These are phyloP conservation scores for Phytophthora sansomeana DNA, from an alignment of 352 stramenopile species.

Conservation along the genomic window DNA sequence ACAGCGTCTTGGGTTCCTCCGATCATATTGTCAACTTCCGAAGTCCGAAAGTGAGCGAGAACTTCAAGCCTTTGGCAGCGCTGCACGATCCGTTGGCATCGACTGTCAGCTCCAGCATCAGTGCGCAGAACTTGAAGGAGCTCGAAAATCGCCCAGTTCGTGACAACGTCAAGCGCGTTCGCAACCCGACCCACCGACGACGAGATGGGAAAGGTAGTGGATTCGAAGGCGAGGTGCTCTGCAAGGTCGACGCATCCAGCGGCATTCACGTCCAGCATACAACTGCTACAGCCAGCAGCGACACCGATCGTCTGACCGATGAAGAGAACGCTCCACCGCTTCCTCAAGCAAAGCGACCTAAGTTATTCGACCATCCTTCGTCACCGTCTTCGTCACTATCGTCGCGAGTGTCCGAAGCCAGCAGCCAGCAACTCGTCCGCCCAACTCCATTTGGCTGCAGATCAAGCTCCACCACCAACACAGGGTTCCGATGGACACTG, in stretches of 20 bases:
- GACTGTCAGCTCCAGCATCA: constrained; percentile 14
- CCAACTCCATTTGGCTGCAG: constrained; percentile 42
- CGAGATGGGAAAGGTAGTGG: constrained; percentile 66
- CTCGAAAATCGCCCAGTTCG: constrained; percentile 56
- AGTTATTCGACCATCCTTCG: constrained; percentile 20
- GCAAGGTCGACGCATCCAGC: constrained; percentile 49
- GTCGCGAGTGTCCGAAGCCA: constrained; percentile 25
- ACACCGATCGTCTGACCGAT: constrained; percentile 23
- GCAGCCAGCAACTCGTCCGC: constrained; percentile 30
- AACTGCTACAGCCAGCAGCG: constrained; percentile 1
- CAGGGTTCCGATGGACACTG: constrained; percentile 24
- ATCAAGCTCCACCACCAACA: constrained; percentile 1
- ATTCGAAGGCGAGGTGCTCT: constrained; percentile 75
- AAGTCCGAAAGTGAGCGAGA: constrained; percentile 85
- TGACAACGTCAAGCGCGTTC: constrained; percentile 53
- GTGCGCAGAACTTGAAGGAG: constrained; percentile 45
- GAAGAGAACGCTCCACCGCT: constrained; percentile 27
- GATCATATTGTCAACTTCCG: constrained; percentile 81
- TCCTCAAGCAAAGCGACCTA: constrained; percentile 30
- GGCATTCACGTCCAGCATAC: constrained; percentile 8
- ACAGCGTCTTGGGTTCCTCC: constrained; percentile 70
- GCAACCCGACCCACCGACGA: constrained; percentile 60
- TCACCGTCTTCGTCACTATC: constrained; percentile 26
- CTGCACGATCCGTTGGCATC: constrained; percentile 18
- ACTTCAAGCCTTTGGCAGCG: constrained; percentile 61